Conservation (phyloP, 2,329 filamentous ascomycete species). For the Cladosporium velox region DNA sequence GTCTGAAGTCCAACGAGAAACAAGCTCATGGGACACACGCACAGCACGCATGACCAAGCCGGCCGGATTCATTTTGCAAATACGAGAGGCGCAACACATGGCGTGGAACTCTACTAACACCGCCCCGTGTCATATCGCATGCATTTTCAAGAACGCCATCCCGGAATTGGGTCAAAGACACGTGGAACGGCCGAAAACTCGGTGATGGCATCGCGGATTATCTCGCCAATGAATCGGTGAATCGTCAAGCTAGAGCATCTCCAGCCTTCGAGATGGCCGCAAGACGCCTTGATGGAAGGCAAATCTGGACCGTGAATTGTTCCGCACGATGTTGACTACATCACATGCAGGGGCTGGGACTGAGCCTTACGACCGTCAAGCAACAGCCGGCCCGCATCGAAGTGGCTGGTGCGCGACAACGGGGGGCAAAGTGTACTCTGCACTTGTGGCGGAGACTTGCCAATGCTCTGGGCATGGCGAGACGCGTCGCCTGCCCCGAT, state of each 20-base stretch:
- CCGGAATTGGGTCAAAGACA: background rate
- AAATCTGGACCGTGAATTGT: background rate
- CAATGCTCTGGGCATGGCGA: constrained; percentile 18
- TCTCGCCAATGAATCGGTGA: background rate
- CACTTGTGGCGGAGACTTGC: constrained; percentile 4
- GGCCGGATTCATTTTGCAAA: background rate
- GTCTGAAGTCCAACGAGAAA: background rate
- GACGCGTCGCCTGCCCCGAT: background rate
- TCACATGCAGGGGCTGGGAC: constrained; percentile 6
- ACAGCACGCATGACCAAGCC: constrained; percentile 1
- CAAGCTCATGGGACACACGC: background rate
- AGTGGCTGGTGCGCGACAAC: background rate
- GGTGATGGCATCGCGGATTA: background rate
- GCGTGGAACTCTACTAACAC: background rate
- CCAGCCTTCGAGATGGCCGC: background rate
- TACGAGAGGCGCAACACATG: background rate
- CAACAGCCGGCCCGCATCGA: constrained; percentile 2
- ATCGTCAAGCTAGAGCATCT: constrained; percentile 2
- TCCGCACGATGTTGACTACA: background rate
- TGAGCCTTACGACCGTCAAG: background rate
- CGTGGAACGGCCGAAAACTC: background rate
- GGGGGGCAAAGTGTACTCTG: constrained; percentile 3
- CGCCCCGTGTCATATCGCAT: background rate
- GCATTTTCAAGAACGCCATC: background rate
- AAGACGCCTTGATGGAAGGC: background rate